phyloP scores from a whole-genome alignment of 345 rosid genomes.

The Dipteronia sinensis region DNA sequence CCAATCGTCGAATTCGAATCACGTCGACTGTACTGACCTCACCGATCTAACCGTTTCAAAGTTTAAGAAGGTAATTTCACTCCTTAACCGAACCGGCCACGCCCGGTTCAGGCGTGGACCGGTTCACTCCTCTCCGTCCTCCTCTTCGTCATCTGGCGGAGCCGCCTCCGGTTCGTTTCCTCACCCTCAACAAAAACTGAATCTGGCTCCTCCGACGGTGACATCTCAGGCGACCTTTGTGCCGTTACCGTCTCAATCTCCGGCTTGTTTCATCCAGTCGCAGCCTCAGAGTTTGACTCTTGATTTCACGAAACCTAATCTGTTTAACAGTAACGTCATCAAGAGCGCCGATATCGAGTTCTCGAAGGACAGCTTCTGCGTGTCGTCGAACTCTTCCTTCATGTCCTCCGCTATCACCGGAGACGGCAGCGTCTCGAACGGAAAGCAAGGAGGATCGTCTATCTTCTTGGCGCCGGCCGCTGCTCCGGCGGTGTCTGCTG shows the following conservation, averaged over 20 bases:
- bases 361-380: slow-evolving; percentile 70
- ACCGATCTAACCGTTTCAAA: slow-evolving; percentile 75
- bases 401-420: slow-evolving; percentile 90
- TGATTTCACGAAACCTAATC: slow-evolving; percentile 69
- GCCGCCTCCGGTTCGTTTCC: slow-evolving; percentile 14
- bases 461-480: slow-evolving; percentile 52
- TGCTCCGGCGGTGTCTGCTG: slow-evolving; percentile 55
- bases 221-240: slow-evolving; percentile 21
- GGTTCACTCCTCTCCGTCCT: slow-evolving; percentile 38
- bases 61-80: slow-evolving; percentile 77
- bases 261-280: slow-evolving; percentile 50
- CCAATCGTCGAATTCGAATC: slow-evolving; percentile 35
- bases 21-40: slow-evolving; percentile 61
- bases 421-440: slow-evolving; percentile 92
- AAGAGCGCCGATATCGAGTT: slow-evolving; percentile 60
- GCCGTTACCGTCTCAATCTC: slow-evolving; percentile 18
- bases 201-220: background rate
- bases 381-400: slow-evolving; percentile 83
- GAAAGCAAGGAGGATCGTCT: slow-evolving; percentile 73
- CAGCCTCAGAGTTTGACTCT: slow-evolving; percentile 71
- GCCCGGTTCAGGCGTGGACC: slow-evolving; percentile 94
- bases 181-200: background rate
- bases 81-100: slow-evolving; percentile 80
- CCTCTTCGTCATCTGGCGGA: slow-evolving; percentile 27
- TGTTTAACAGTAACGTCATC: slow-evolving; percentile 42